Conservation (phyloP, 2,329 filamentous ascomycete species). For the Pestalotiopsis sp. region DNA sequence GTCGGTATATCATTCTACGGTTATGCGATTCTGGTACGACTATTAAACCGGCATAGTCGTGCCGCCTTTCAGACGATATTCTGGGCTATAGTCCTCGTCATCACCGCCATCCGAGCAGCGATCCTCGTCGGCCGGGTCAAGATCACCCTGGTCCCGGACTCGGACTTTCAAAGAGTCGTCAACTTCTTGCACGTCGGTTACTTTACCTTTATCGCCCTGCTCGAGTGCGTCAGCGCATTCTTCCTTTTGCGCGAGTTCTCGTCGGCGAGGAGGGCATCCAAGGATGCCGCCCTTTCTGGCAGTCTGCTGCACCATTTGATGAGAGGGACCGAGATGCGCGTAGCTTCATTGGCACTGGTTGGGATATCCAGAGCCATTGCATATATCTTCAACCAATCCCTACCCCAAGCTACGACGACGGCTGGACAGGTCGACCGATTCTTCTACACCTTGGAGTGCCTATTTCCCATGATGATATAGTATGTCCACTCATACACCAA, state of each 20-base stretch:
- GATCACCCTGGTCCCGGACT: slow-evolving; percentile 26
- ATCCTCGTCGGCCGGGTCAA: slow-evolving; percentile 33
- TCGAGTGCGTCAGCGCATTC: slow-evolving; percentile 39
- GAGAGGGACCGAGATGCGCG: slow-evolving; percentile 39
- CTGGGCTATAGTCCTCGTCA: slow-evolving; percentile 56
- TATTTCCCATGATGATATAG: slow-evolving; percentile 42
- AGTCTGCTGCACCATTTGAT: slow-evolving; percentile 40
- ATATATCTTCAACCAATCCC: slow-evolving; percentile 38
- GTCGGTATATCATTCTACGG: slow-evolving; percentile 47
- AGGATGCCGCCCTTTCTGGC: slow-evolving; percentile 27
- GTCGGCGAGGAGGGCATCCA: slow-evolving; percentile 29
- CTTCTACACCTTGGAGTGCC: slow-evolving; percentile 40
- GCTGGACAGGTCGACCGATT: slow-evolving; percentile 42
- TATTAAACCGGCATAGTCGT: slow-evolving; percentile 43
- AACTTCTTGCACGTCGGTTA: slow-evolving; percentile 41
- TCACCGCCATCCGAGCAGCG: slow-evolving; percentile 46
- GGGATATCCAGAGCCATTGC: slow-evolving; percentile 40
- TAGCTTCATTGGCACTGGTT: slow-evolving; percentile 37
- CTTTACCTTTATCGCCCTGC: slow-evolving; percentile 39
- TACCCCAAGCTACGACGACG: slow-evolving; percentile 35
- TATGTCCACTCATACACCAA: slow-evolving; percentile 21
- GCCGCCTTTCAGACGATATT: slow-evolving; percentile 50
- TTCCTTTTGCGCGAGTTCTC: slow-evolving; percentile 40
- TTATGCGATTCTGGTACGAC: slow-evolving; percentile 51
- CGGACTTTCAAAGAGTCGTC: slow-evolving; percentile 29